Conservation (phyloP, 2,329 filamentous ascomycete species). For the Colletotrichum musae region DNA sequence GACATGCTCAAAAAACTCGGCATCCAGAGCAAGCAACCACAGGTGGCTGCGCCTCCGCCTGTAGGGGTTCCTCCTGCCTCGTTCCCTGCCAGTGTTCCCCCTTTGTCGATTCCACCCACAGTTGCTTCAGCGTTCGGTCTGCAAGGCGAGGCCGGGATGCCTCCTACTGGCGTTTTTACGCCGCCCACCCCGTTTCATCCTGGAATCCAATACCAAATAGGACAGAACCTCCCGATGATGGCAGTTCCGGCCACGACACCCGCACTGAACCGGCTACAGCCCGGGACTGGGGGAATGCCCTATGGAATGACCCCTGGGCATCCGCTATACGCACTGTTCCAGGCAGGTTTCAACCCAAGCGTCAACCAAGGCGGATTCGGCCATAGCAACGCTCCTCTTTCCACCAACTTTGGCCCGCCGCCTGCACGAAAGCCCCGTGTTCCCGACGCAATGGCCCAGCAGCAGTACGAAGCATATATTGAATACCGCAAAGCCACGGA, state of each 20-base stretch:
- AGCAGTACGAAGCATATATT: slow-evolving; percentile 63
- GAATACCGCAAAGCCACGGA: slow-evolving; percentile 65
- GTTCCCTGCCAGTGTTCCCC: background rate
- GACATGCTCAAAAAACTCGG: slow-evolving; percentile 30
- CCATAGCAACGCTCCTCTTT: slow-evolving; percentile 4
- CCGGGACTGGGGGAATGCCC: no score
- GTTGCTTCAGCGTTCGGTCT: background rate
- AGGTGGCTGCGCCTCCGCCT: background rate
- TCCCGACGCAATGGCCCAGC: slow-evolving; percentile 58
- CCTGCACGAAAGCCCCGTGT: slow-evolving; percentile 57
- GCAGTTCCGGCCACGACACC: no score
- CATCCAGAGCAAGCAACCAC: background rate
- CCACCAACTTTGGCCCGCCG: background rate
- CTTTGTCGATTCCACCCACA: background rate
- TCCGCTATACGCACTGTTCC: no score
- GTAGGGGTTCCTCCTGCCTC: background rate
- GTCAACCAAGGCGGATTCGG: slow-evolving; percentile 1
- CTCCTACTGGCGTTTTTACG: background rate
- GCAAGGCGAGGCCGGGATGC: background rate
- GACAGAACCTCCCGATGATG: no score
- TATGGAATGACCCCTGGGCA: no score
- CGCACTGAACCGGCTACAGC: no score
- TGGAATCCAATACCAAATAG: no score
- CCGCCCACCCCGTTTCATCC: background rate
- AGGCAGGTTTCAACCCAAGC: no score